Conservation (phyloP, 768 basidiomycete genomes). For the Strobilomyces echinocephalus region DNA sequence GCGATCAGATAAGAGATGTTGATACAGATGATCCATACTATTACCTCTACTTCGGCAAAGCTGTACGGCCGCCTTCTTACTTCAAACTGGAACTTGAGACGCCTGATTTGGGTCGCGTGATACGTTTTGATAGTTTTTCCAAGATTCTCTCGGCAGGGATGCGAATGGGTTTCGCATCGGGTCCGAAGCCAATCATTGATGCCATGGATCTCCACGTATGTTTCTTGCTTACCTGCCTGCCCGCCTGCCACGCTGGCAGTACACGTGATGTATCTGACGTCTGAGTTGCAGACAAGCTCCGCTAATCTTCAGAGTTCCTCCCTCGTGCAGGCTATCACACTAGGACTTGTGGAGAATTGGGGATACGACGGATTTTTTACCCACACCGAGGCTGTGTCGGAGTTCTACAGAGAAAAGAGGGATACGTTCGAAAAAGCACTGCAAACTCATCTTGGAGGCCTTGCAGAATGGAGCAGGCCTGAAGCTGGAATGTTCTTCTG, state of each 20-base stretch:
- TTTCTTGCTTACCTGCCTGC: constrained; percentile 12
- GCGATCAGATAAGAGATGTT: neutral
- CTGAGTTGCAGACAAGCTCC: constrained; percentile 48
- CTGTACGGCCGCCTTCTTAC: constrained; percentile 67
- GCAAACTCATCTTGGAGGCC: constrained; percentile 67
- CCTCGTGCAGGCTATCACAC: constrained; percentile 59
- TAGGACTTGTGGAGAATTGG: constrained; percentile 61
- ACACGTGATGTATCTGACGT: constrained; percentile 7
- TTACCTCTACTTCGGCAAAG: constrained; percentile 69
- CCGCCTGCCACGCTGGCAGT: constrained; percentile 9
- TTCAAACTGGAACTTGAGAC: constrained; percentile 72
- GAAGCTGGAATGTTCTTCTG: constrained; percentile 90
- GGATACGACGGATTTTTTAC: constrained; percentile 68
- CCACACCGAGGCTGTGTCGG: constrained; percentile 66
- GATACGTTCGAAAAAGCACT: constrained; percentile 76
- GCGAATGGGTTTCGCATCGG: constrained; percentile 77
- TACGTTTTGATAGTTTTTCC: constrained; percentile 87
- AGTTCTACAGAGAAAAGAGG: constrained; percentile 68
- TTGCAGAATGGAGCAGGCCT: constrained; percentile 69
- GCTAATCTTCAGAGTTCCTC: constrained; percentile 65
- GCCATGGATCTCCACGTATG: constrained; percentile 69
- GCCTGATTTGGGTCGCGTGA: constrained; percentile 66
- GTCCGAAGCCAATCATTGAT: constrained; percentile 61
- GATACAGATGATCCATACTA: constrained; percentile 72
- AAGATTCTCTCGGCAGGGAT: constrained; percentile 78